Evolutionary conservation across 2,329 filamentous ascomycete species (phyloP).

Genomic region (Colletotrichum sp.): DNA sequence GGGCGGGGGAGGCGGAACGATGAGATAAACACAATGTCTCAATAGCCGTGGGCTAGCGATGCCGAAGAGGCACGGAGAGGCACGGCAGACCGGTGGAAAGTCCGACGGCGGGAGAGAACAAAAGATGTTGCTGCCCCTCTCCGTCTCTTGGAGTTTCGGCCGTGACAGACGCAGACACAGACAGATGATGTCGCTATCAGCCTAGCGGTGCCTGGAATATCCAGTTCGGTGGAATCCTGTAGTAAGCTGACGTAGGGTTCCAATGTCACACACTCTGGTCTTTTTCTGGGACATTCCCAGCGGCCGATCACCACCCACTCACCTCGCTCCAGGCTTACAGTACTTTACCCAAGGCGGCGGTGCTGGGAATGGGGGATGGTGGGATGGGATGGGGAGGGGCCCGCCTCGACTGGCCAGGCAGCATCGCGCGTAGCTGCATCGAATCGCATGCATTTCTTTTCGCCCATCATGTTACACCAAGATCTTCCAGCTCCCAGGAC

Average conservation of each 20-base stretch:
- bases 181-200: background rate
- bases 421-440: background rate
- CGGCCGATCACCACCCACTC: background rate
- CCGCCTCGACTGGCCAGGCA: background rate
- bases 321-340: background rate
- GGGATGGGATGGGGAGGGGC: background rate
- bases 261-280: background rate
- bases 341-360: background rate
- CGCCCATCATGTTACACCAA: background rate
- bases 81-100: background rate
- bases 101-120: background rate
- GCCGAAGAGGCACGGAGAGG: background rate
- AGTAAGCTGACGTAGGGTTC: background rate
- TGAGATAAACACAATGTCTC: background rate
- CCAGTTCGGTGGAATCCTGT: background rate
- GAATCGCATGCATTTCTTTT: background rate
- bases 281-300: background rate
- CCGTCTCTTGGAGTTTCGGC: background rate
- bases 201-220: background rate
- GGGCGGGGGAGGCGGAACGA: background rate
- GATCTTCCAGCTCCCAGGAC: background rate
- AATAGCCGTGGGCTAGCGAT: background rate
- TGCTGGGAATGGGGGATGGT: background rate
- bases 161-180: background rate
- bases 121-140: background rate